Conservation (phyloP, 1,139 yeast species). For the Yamadazyma oceani region DNA sequence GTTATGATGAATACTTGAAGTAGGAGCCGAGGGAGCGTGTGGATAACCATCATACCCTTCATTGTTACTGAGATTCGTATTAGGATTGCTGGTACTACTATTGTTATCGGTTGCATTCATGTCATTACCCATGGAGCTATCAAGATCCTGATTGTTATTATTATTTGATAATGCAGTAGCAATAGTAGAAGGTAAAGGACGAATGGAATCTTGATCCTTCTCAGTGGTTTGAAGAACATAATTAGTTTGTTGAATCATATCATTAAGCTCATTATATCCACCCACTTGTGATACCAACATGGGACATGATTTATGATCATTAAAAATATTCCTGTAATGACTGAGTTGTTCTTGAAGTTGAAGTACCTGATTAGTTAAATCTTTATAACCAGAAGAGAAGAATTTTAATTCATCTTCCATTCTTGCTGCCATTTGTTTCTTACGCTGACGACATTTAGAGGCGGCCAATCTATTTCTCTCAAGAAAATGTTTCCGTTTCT, state of each 20-base stretch:
- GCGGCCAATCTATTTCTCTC: constrained; percentile 96
- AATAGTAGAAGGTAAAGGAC: constrained; percentile 21
- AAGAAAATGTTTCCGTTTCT: constrained; percentile 76
- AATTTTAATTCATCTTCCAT: constrained; percentile 76
- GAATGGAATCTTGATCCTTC: constrained; percentile 16
- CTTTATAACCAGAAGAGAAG: constrained; percentile 71
- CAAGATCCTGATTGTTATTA: background rate
- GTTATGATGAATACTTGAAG: constrained; percentile 12
- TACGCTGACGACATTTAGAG: constrained; percentile 89
- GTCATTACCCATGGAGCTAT: constrained; percentile 1
- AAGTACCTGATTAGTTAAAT: constrained; percentile 58
- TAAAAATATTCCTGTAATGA: constrained; percentile 42
- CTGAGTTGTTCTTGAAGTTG: constrained; percentile 61
- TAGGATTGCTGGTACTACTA: constrained; percentile 1
- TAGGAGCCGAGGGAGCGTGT: constrained; percentile 13
- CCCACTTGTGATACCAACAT: constrained; percentile 36
- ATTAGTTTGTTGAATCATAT: constrained; percentile 33
- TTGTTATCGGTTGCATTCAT: background rate
- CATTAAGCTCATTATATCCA: constrained; percentile 36
- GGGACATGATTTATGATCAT: constrained; percentile 42
- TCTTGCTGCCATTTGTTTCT: constrained; percentile 82
- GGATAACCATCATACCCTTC: constrained; percentile 8
- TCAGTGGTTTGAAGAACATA: constrained; percentile 19
- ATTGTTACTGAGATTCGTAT: constrained; percentile 2
- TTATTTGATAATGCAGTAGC: constrained; percentile 19